phyloP scores from a whole-genome alignment of 2,329 filamentous ascomycete genomes.

The Scedosporium apiospermum region DNA sequence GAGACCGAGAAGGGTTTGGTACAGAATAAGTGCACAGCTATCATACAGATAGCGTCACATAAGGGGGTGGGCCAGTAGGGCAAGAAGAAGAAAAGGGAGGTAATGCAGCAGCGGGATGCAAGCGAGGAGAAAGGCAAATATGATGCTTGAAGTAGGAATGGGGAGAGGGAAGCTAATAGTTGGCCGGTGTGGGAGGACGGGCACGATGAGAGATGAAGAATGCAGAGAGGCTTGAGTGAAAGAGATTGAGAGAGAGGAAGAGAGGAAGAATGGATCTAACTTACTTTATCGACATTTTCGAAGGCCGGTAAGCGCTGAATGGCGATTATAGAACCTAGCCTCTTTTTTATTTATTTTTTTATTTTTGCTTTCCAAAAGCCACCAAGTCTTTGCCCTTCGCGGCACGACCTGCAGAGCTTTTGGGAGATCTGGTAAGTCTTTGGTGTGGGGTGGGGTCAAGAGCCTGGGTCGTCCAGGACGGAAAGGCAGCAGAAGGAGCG shows the following conservation, averaged over 20 bases:
- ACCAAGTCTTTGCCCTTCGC: constrained; percentile 5
- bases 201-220: constrained; percentile 9
- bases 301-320: constrained; percentile 2
- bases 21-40: not conserved
- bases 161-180: constrained; percentile 6
- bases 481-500: not conserved
- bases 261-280: constrained; percentile 17
- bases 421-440: constrained; percentile 5
- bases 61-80: not conserved
- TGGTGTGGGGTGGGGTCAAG: constrained; percentile 5
- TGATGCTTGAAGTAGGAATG: constrained; percentile 8
- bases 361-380: constrained; percentile 1
- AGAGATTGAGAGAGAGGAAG: constrained; percentile 7
- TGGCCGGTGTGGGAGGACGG: constrained; percentile 1
- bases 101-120: constrained; percentile 9
- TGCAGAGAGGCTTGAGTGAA: constrained; percentile 10
- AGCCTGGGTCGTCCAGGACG: not conserved
- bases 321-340: constrained; percentile 3
- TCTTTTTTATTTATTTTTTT: constrained; percentile 1
- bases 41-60: constrained; percentile 4
- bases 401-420: constrained; percentile 7
- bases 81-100: not conserved
- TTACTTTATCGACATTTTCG: constrained; percentile 47
- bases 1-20: constrained; percentile 1
- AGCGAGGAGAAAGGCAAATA: constrained; percentile 8